These are phyloP conservation scores for Raddia distichophylla DNA, from an alignment of 176 grass and related monocot species.

Conservation along the genomic window DNA sequence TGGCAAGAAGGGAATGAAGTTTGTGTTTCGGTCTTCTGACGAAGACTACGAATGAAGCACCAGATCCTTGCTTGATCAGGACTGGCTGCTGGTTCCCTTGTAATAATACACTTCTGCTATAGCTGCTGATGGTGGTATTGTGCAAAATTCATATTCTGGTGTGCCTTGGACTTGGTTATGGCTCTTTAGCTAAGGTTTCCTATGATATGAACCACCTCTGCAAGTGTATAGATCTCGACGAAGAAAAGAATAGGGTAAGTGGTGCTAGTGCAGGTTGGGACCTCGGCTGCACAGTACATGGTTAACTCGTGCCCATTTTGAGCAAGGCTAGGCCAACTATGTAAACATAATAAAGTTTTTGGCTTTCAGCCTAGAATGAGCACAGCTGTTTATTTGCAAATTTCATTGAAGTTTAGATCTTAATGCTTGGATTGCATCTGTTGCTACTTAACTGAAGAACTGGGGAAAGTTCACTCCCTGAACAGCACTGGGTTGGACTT, in stretches of 20 bases:
- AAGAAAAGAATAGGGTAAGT: constrained; percentile 34
- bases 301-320: constrained; percentile 11
- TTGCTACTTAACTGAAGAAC: background rate
- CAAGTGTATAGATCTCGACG: constrained; percentile 29
- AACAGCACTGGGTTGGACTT: background rate
- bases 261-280: background rate
- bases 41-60: constrained; percentile 32
- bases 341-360: background rate
- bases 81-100: background rate
- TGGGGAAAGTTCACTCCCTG: constrained; percentile 21
- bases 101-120: constrained; percentile 22
- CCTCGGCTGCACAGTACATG: background rate
- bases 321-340: background rate
- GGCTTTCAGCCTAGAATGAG: constrained; percentile 7
- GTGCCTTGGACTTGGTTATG: background rate
- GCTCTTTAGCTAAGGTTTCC: constrained; percentile 23
- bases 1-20: constrained; percentile 38
- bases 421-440: background rate
- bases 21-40: background rate
- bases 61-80: background rate
- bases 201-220: background rate
- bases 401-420: background rate
- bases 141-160: background rate
- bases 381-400: background rate
- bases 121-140: background rate